Percentiles rank a stretch among this genome's conserved stretches.
Conservation (phyloP, 1,284 basidiomycete species). For the Apiotrichum domesticum region DNA sequence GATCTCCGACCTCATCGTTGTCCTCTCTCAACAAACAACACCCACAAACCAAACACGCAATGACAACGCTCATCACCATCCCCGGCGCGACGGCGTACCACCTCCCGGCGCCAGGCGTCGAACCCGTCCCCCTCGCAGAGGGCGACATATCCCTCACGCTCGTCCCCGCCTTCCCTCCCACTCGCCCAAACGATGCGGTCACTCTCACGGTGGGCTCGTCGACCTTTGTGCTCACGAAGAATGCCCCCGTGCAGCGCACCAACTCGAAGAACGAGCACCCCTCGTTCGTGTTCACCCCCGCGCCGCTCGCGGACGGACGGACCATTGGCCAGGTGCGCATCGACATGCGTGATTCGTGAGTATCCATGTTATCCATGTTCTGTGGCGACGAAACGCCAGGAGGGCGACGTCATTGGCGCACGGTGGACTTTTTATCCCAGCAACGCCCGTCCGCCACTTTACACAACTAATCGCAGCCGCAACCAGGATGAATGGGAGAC, state of each 20-base stretch:
- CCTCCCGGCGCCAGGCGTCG: conserved; percentile 30
- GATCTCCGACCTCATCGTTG: neutral
- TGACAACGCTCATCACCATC: conserved; percentile 41
- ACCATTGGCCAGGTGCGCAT: conserved; percentile 42
- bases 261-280: conserved; percentile 39
- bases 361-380: neutral
- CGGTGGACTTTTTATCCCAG: too few relatives aligned
- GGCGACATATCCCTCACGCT: conserved; percentile 39
- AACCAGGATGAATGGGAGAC: conserved; percentile 40
- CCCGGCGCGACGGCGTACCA: conserved; percentile 34
- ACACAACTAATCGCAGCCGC: conserved; percentile 12
- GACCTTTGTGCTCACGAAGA: conserved; percentile 35
- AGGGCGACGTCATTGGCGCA: too few relatives aligned
- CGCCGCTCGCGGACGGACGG: conserved; percentile 30
- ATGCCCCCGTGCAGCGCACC: conserved; percentile 36
- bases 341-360: conserved; percentile 35
- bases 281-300: conserved; percentile 40
- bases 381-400: too few relatives aligned
- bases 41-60: conserved; percentile 9
- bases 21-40: too few relatives aligned
- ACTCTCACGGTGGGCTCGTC: conserved; percentile 36
- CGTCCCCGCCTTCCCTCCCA: conserved; percentile 38
- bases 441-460: too few relatives aligned
- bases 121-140: conserved; percentile 34
- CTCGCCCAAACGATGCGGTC: conserved; percentile 28